These are phyloP conservation scores for Microsporum ferrugineum DNA, from an alignment of 2,329 filamentous ascomycete genomes.

Conservation along the genomic window DNA sequence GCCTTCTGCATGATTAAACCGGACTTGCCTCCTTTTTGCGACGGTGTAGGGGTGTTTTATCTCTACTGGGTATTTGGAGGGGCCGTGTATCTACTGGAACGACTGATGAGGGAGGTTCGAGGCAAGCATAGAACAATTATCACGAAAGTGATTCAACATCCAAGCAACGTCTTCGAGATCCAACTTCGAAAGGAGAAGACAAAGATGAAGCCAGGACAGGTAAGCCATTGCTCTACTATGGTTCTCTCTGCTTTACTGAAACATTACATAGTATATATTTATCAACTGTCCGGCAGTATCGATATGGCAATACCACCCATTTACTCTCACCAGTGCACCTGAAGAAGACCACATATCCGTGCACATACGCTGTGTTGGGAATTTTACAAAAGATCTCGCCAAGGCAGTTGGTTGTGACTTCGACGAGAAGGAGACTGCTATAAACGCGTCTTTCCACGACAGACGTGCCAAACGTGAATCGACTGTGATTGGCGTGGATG, in stretches of 20 bases:
- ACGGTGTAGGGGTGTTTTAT: constrained; percentile 71
- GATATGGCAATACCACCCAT: constrained; percentile 80
- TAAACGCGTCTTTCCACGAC: neutral
- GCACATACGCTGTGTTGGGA: constrained; percentile 69
- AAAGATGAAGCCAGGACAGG: constrained; percentile 64
- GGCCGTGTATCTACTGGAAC: constrained; percentile 67
- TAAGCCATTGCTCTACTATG: constrained; percentile 13
- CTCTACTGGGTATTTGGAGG: constrained; percentile 83
- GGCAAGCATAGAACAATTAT: constrained; percentile 76
- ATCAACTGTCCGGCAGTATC: constrained; percentile 77
- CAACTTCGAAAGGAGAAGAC: constrained; percentile 86
- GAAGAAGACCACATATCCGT: constrained; percentile 87
- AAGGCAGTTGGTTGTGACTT: constrained; percentile 65
- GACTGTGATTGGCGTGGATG: constrained; percentile 58
- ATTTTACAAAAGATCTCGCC: constrained; percentile 64
- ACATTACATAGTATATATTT: constrained; percentile 57
- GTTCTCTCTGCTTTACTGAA: neutral
- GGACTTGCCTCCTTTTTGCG: constrained; percentile 60
- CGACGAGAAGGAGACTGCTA: constrained; percentile 27
- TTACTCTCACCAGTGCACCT: constrained; percentile 73
- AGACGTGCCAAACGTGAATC: constrained; percentile 35
- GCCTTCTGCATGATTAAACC: constrained; percentile 86
- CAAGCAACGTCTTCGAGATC: constrained; percentile 79
- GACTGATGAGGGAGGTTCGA: constrained; percentile 64
- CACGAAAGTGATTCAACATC: constrained; percentile 80